phyloP scores from a whole-genome alignment of 2,329 filamentous ascomycete genomes.

The Exophiala bonariae region DNA sequence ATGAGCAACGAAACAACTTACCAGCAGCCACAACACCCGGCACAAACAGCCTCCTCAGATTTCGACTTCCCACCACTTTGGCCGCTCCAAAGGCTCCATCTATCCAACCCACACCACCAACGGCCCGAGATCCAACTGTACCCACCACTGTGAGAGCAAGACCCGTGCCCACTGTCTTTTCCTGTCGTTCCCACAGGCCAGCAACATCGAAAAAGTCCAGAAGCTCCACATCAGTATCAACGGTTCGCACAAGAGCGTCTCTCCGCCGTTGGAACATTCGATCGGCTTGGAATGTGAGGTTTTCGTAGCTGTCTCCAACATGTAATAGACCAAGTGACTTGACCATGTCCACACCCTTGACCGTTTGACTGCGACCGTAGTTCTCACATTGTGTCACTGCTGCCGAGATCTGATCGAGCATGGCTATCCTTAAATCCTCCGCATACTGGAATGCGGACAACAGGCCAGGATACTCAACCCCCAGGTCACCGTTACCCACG shows the following conservation, averaged over 20 bases:
- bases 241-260: conserved; percentile 78
- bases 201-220: conserved; percentile 92
- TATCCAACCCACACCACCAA: conserved; percentile 85
- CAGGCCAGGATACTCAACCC: conserved; percentile 83
- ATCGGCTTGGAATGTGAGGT: conserved; percentile 84
- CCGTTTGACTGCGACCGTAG: conserved; percentile 74
- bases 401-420: conserved; percentile 82
- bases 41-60: conserved; percentile 75
- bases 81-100: conserved; percentile 80
- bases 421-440: conserved; percentile 86
- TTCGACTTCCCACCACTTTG: conserved; percentile 78
- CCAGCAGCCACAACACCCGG: conserved; percentile 77
- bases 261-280: conserved; percentile 89
- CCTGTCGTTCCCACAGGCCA: conserved; percentile 80
- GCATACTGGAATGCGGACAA: conserved; percentile 87
- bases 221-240: conserved; percentile 83
- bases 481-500: conserved; percentile 74
- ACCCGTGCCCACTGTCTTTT: conserved; percentile 90
- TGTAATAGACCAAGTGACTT: conserved; percentile 86
- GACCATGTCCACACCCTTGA: conserved; percentile 79
- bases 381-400: conserved; percentile 81
- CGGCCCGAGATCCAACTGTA: conserved; percentile 75
- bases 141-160: conserved; percentile 92
- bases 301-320: conserved; percentile 81
- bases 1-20: conserved; percentile 50